These are phyloP conservation scores for Lipomyces sp. DNA, from an alignment of 805 yeast species.

Conservation along the genomic window DNA sequence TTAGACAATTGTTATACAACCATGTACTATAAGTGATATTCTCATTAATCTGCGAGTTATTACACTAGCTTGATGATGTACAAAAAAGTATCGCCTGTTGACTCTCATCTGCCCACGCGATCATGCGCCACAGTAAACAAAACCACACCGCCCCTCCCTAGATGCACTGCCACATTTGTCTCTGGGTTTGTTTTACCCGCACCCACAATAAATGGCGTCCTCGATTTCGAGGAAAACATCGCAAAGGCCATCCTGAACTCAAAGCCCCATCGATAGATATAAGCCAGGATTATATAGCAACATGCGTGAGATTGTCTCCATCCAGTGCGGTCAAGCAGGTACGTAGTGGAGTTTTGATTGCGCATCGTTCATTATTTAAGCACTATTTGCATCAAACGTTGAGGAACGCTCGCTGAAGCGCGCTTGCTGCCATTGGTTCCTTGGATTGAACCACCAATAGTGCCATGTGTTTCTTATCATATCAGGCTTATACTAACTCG, in stretches of 20 bases:
- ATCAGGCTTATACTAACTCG: neutral
- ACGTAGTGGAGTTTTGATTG: conserved; percentile 12
- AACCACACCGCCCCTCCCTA: neutral
- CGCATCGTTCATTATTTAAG: conserved; percentile 3
- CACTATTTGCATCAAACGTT: neutral
- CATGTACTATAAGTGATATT: neutral
- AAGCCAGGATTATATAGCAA: neutral
- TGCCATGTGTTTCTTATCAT: neutral
- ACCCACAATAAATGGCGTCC: neutral
- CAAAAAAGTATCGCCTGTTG: neutral
- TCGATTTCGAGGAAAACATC: neutral
- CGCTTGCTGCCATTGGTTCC: neutral
- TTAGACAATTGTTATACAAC: neutral
- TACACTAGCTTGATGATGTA: neutral
- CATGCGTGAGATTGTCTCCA: conserved; percentile 53
- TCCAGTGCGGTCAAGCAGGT: conserved; percentile 54
- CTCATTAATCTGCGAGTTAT: neutral
- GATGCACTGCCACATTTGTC: neutral
- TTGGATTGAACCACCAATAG: neutral
- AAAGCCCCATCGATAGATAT: neutral
- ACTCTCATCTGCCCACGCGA: neutral
- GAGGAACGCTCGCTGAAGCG: neutral
- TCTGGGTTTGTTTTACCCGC: neutral
- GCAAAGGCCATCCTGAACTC: neutral
- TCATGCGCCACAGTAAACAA: conserved; percentile 7